Evolutionary conservation across 2,329 filamentous ascomycete species (phyloP), one percentile per base, ranked within the genome.

Genomic region (Cladophialophora psammophila): DNA sequence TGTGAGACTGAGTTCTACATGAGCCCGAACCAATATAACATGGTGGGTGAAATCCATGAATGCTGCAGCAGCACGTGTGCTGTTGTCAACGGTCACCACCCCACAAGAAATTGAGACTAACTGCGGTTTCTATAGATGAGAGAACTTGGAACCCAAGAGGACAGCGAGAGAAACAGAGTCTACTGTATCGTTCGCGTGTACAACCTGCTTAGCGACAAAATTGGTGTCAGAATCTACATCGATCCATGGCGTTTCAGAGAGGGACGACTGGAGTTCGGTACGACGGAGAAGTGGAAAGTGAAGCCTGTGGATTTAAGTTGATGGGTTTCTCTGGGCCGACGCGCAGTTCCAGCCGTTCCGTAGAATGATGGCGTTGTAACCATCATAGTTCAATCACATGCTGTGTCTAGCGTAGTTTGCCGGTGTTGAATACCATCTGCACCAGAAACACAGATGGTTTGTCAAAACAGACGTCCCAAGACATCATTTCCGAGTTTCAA

Each of bases 1-100:
- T 70, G 68, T 45, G 59, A 65, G 52, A 65, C 50, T 12, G 53
- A 62, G 1, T 70, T 70, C 36, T 68, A 63, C 42, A 70, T 70
- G 68, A 68, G 62, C 31, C 58, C 48, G 36, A 60, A 58, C 50
- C 68, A 70, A 68, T 66, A 70, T 45, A 32, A 54, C 20, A 20
- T 59, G 60, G 66, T 66, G 50, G 66, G 66, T 57, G 40, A 34
- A 35, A 10, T 8, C 42, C n/a, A 26, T 38, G 35, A 31, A 18
- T 60, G 31, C 20, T 60, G 4, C n/a, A 60, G 7, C 20, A 56
- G n/a, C 40, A 42, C 12, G 4, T 42, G n/a, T 40, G 54, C n/a
- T 57, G 54, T 35, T 9, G 34, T 57, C 34, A 42, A 42, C 40
- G n/a, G 34, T 26, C 56, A 32, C 6, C 18, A n/a, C 1, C 18